Evolutionary conservation across 345 rosid genomes (phyloP).

Genomic region (Turnera subulata): DNA sequence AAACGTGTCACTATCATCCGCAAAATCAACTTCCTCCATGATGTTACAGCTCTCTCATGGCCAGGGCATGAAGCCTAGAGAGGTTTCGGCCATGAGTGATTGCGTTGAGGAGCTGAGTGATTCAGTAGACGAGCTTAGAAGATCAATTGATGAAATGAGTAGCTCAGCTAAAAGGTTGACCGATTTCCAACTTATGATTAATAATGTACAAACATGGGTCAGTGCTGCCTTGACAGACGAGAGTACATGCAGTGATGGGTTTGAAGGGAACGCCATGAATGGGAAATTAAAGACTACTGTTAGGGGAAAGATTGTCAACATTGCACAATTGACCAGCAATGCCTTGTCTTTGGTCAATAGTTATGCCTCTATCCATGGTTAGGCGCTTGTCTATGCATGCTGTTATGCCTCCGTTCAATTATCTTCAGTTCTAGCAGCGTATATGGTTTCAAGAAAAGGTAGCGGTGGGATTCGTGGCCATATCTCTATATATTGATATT

Average conservation of each 20-base stretch:
- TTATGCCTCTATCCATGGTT: slow-evolving; percentile 47
- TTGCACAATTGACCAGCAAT: slow-evolving; percentile 66
- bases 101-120: slow-evolving; percentile 63
- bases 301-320: slow-evolving; percentile 33
- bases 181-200: slow-evolving; percentile 36
- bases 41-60: too few species aligned
- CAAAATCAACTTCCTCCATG: too few species aligned
- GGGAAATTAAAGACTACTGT: slow-evolving; percentile 20
- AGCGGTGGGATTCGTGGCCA: too few species aligned
- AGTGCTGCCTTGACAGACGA: slow-evolving; percentile 75
- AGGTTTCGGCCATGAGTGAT: slow-evolving; percentile 53
- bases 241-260: slow-evolving; percentile 69
- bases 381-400: too few species aligned
- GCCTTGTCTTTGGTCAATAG: slow-evolving; percentile 68
- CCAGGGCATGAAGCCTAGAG: slow-evolving; percentile 43
- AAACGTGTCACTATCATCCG: too few species aligned
- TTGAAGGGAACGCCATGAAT: slow-evolving; percentile 31
- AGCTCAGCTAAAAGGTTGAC: slow-evolving; percentile 14
- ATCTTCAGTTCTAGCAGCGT: too few species aligned
- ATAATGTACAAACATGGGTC: slow-evolving; percentile 69
- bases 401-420: too few species aligned
- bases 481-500: too few species aligned
- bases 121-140: slow-evolving; percentile 48
- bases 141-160: slow-evolving; percentile 57
- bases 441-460: too few species aligned